phyloP scores from a whole-genome alignment of 1,284 basidiomycete species.

The Athelia sp. region DNA sequence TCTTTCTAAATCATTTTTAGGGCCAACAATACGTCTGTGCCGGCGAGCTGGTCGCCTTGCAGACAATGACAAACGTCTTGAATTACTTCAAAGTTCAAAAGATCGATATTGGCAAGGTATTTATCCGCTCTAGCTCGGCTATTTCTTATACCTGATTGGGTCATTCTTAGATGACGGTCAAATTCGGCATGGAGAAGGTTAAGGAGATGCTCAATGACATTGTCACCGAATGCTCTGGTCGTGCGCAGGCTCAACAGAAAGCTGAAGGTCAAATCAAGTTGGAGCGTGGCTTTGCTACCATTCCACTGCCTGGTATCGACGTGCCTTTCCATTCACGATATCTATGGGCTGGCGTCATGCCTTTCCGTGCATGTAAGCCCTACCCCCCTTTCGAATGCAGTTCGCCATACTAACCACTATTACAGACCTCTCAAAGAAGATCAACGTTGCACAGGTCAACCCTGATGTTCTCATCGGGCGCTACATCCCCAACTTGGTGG shows the following conservation, averaged over 20 bases:
- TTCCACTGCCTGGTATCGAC: conserved; percentile 95
- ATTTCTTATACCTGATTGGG: conserved; percentile 8
- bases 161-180: conserved; percentile 68
- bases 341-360: conserved; percentile 97
- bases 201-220: conserved; percentile 92
- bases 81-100: conserved; percentile 97
- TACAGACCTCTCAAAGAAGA: conserved; percentile 94
- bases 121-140: conserved; percentile 2
- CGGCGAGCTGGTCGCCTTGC: conserved; percentile 90
- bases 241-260: conserved; percentile 77
- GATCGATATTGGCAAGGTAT: conserved; percentile 92
- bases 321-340: conserved; percentile 99
- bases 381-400: conserved; percentile 7
- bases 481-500: conserved; percentile 97
- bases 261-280: conserved; percentile 89
- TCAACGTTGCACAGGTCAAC: conserved; percentile 86
- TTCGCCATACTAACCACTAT: conserved; percentile 14
- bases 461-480: conserved; percentile 90
- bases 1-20: conserved; percentile 35
- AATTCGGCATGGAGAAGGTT: conserved; percentile 81
- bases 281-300: conserved; percentile 94
- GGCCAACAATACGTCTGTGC: conserved; percentile 98
- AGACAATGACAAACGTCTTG: conserved; percentile 92
- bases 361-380: conserved; percentile 84
- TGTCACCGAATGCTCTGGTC: conserved; percentile 77